Evolutionary conservation across 495 filamentous ascomycete species (phyloP), one percentile per base, ranked within the genome.

Genomic region (Xylaria palmicola): DNA sequence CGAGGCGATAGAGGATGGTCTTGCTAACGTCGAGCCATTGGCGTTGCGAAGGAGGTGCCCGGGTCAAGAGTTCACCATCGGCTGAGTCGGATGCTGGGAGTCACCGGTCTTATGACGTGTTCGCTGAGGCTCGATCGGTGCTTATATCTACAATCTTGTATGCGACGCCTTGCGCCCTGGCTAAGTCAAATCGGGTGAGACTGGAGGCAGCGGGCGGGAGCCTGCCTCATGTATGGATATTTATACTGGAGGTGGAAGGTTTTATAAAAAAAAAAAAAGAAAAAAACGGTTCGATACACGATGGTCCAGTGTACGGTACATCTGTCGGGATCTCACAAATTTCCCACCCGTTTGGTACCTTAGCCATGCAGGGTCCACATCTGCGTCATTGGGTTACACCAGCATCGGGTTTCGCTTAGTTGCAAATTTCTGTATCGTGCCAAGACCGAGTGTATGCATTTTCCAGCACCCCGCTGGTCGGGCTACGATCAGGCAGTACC

Each of bases 331-430:
- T 41, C n/a, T 43, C 34, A 17, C 41, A 55, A 55, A 45, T 32
- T 48, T 58, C 58, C 58, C 58, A 45, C 48, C 37, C 3, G 37
- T 47, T 29, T 12, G 55, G 41, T 39, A 36, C 29, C 24, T 17
- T 19, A 4, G 9, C 32, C 41, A 30, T 24, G 56, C 44, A 59
- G 54, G 54, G 39, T 39, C 15, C 22, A 36, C 1, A 43, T 52
- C 58, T 40, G 30, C 49, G 58, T 60, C 48, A 60, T 53, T 43
- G 19, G 58, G 48, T 60, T 58, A 17, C 55, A 56, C 3, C 9
- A 37, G 13, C 55, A 15, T 6, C 26, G 20, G 3, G 24, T 29
- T 43, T 17, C 17, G 37, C 29, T 45, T 51, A 52, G 48, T 50
- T 26, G 47, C 57, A 60, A 51, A 60, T 27, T 15, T 2, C 0